Conservation (phyloP, 2,329 filamentous ascomycete genomes). For the Neonectria neomacrospora region DNA sequence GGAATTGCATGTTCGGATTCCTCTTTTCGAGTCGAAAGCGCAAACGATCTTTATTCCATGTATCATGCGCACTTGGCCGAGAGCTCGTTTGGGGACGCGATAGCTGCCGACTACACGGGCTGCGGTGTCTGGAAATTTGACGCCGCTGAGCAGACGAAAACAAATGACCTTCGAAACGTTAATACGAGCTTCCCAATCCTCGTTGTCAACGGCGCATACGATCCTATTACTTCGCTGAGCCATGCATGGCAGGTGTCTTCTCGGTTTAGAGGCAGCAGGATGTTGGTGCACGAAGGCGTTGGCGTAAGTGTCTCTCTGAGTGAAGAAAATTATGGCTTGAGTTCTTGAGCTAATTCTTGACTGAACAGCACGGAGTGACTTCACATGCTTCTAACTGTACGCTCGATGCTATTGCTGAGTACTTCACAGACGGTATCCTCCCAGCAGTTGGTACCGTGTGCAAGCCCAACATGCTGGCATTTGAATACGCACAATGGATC, state of each 20-base stretch:
- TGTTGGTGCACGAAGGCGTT: conserved; percentile 37
- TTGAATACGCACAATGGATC: conserved; percentile 1
- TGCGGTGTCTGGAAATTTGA: conserved; percentile 33
- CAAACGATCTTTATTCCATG: conserved; percentile 21
- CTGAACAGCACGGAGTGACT: neutral
- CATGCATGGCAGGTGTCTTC: conserved; percentile 33
- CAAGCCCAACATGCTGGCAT: conserved; percentile 16
- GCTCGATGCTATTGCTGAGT: neutral
- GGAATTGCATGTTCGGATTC: conserved; percentile 29
- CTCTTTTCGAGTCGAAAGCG: conserved; percentile 18
- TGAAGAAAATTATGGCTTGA: neutral
- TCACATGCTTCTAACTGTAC: conserved; percentile 13
- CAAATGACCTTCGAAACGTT: conserved; percentile 28
- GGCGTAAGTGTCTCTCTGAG: conserved; percentile 29
- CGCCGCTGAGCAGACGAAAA: conserved; percentile 29
- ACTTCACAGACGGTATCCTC: conserved; percentile 7
- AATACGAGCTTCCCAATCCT: conserved; percentile 36
- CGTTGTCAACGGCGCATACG: conserved; percentile 35
- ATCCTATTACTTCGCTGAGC: conserved; percentile 33
- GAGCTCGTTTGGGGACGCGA: conserved; percentile 29
- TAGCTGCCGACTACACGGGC: conserved; percentile 6
- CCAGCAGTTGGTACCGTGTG: conserved; percentile 11
- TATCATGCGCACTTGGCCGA: conserved; percentile 5
- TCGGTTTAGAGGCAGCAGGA: conserved; percentile 30
- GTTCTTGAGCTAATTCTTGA: neutral